Evolutionary conservation across 2,329 filamentous ascomycete species (phyloP).

Genomic region (Penicillium sp.): DNA sequence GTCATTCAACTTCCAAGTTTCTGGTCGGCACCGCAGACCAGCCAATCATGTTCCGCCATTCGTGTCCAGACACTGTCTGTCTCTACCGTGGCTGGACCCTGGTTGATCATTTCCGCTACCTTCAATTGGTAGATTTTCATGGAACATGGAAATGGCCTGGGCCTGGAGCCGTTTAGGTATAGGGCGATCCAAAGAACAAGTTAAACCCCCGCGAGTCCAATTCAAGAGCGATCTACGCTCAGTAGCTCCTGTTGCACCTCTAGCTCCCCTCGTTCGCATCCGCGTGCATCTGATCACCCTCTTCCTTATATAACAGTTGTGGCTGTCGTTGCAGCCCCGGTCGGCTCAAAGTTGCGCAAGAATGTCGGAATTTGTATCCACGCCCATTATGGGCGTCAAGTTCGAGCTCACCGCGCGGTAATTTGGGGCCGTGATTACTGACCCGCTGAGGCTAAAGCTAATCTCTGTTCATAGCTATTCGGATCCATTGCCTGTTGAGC

Average conservation of each 20-base stretch:
- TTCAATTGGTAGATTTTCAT: neutral
- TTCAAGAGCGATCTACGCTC: neutral
- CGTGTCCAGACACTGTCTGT: neutral
- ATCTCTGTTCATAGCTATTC: slow-evolving; percentile 1
- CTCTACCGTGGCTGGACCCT: neutral
- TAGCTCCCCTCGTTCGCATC: neutral
- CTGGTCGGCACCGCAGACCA: neutral
- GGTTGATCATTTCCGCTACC: neutral
- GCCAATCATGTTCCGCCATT: neutral
- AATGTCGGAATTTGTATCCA: slow-evolving; percentile 6
- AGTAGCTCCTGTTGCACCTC: neutral
- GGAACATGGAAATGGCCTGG: neutral
- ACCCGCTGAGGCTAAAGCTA: neutral
- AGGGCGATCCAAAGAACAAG: neutral
- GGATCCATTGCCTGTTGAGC: slow-evolving; percentile 6
- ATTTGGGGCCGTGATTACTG: neutral
- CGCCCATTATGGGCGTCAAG: slow-evolving; percentile 6
- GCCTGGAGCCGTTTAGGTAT: neutral
- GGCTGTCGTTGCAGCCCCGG: neutral
- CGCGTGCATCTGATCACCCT: neutral
- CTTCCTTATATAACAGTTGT: neutral
- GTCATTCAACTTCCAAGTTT: neutral
- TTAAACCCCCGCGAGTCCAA: neutral
- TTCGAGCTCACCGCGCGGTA: slow-evolving; percentile 9
- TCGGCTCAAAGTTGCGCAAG: neutral